phyloP scores from a whole-genome alignment of 352 stramenopile genomes.

The Saprolegnia diclina region DNA sequence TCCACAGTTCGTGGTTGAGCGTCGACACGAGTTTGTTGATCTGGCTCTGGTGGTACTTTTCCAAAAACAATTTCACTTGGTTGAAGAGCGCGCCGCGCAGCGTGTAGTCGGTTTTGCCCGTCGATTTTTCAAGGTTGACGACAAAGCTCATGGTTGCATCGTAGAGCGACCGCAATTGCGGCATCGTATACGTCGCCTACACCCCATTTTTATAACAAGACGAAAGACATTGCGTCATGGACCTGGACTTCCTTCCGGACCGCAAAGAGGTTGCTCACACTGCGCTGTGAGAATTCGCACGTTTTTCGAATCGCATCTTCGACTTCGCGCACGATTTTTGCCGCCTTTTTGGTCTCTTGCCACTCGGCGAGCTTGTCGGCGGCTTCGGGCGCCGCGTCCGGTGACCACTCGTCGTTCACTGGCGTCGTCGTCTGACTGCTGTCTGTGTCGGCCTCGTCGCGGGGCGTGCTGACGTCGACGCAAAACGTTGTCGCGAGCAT shows the following conservation, averaged over 20 bases:
- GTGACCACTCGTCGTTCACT: conserved; percentile 31
- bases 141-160: conserved; percentile 92
- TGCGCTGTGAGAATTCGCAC: conserved; percentile 82
- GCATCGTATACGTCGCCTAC: conserved; percentile 75
- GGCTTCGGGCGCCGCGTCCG: conserved; percentile 39
- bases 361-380: conserved; percentile 58
- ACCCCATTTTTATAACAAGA: not conserved
- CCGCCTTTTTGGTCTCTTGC: conserved; percentile 67
- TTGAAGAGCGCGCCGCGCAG: conserved; percentile 89
- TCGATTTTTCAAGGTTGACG: conserved; percentile 87
- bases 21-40: conserved; percentile 91
- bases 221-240: not conserved
- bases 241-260: conserved; percentile 81
- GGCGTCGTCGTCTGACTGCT: conserved; percentile 3
- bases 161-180: conserved; percentile 92
- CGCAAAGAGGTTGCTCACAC: conserved; percentile 79
- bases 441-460: conserved; percentile 21
- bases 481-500: conserved; percentile 57
- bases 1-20: conserved; percentile 93
- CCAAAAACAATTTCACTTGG: conserved; percentile 93
- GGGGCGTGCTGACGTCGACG: not conserved
- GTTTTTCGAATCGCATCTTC: conserved; percentile 80
- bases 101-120: conserved; percentile 87
- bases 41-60: conserved; percentile 91
- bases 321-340: conserved; percentile 74